Conservation (phyloP, 2,329 filamentous ascomycete species). For the Talaromyces amestolkiae region DNA sequence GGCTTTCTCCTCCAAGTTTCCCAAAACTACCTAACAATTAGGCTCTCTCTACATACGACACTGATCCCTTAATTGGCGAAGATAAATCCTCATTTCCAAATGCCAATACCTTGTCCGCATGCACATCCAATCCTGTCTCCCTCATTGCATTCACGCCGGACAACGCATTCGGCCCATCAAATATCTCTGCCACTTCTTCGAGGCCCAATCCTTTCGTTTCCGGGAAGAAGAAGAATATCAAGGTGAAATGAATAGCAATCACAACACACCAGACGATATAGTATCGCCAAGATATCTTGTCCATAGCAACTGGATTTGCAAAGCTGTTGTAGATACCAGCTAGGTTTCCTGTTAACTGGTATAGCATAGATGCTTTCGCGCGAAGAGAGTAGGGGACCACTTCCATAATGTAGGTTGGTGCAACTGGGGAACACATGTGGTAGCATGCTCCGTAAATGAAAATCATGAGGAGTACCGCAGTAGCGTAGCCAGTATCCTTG, state of each 20-base stretch:
- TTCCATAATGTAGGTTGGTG: constrained; percentile 18
- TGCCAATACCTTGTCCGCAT: not conserved
- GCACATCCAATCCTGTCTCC: not conserved
- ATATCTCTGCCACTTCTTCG: constrained; percentile 46
- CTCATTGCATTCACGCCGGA: constrained; percentile 3
- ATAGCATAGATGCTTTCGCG: constrained; percentile 19
- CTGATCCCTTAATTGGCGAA: not conserved
- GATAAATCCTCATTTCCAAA: not conserved
- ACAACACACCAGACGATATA: constrained; percentile 22
- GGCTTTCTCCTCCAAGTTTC: not conserved
- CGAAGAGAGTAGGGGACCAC: constrained; percentile 19
- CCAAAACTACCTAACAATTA: not conserved
- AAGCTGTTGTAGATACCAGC: constrained; percentile 19
- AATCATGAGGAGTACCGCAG: constrained; percentile 20
- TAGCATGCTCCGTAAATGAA: constrained; percentile 21
- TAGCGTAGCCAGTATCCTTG: constrained; percentile 14
- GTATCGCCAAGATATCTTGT: constrained; percentile 20
- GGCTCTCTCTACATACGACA: not conserved
- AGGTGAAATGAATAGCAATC: constrained; percentile 13
- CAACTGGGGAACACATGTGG: constrained; percentile 16
- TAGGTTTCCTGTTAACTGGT: constrained; percentile 16
- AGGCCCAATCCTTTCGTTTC: constrained; percentile 55
- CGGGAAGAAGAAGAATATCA: constrained; percentile 49
- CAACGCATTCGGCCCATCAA: constrained; percentile 21
- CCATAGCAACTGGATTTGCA: constrained; percentile 20